phyloP scores from a whole-genome alignment of 495 filamentous ascomycete genomes.

The Acidiella bohemica region DNA sequence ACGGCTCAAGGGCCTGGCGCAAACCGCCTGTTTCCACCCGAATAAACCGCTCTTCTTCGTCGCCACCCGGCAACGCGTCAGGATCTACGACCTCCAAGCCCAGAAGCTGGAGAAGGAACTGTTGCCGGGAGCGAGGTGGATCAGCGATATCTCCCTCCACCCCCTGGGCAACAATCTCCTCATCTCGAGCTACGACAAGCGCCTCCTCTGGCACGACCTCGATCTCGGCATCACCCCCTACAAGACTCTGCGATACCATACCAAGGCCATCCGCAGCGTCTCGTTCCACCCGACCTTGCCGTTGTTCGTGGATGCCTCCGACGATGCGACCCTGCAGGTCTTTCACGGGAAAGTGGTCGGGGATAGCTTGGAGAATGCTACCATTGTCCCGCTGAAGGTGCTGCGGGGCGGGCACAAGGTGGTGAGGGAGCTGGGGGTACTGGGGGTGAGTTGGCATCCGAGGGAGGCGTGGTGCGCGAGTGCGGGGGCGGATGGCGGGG shows the following conservation, averaged over 20 bases:
- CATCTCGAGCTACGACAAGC: slow-evolving; percentile 83
- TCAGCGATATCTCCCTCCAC: slow-evolving; percentile 85
- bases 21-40: slow-evolving; percentile 88
- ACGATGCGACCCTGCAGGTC: slow-evolving; percentile 86
- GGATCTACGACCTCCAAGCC: slow-evolving; percentile 79
- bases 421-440: slow-evolving; percentile 64
- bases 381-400: slow-evolving; percentile 90
- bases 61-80: slow-evolving; percentile 80
- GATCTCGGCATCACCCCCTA: slow-evolving; percentile 82
- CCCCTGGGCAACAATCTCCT: slow-evolving; percentile 87
- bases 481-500: slow-evolving; percentile 86
- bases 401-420: slow-evolving; percentile 79
- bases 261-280: slow-evolving; percentile 77
- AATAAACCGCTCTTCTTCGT: slow-evolving; percentile 87
- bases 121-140: slow-evolving; percentile 88
- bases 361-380: slow-evolving; percentile 89
- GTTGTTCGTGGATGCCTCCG: slow-evolving; percentile 81
- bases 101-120: slow-evolving; percentile 83
- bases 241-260: slow-evolving; percentile 89
- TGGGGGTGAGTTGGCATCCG: slow-evolving; percentile 93
- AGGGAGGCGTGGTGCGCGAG: slow-evolving; percentile 83
- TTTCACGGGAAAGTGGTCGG: slow-evolving; percentile 92
- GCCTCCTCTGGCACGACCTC: slow-evolving; percentile 92
- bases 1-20: slow-evolving; percentile 66
- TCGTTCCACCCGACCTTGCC: slow-evolving; percentile 68